Base-by-base conservation (phyloP, 352 stramenopile species). In the Phytophthora europaea region DNA sequence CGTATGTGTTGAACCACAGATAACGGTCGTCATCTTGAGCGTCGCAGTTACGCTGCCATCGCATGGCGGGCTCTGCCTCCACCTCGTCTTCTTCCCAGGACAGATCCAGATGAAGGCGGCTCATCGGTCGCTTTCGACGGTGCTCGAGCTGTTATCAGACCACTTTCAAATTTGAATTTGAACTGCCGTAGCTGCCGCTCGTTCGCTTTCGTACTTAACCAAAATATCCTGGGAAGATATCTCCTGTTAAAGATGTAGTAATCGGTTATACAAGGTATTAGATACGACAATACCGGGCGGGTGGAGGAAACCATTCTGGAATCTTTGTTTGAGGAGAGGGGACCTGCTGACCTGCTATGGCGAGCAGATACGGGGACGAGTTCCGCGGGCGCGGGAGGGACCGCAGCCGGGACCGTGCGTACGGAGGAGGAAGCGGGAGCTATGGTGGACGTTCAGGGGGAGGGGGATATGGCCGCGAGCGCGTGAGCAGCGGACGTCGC, bases 291-390 rank as follows among this genome's bases (percentile, higher is more conserved):
- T 31, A 31, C 26, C 26, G 26, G 73, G 72, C 60, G 75, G 59
- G 63, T 82, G 72, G 75, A 74, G 67, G 60, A 71, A 70, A 67
- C 56, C 58, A 82, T 82, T 82, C 72, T 77, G 65, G 69, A 82
- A 82, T 82, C 76, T 82, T 82, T 80, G 26, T 20, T 10, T 43
- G 3, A 28, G 4, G 15, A 40, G 9, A 43, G n/a, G 20, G 26
- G n/a, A 60, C 10, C 43, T 43, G 45, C 20, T 1, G 34, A 59
- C 38, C 15, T 52, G 38, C 15, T 20, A 89, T 82, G 78, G 82
- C 86, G 59, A 95, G 85, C 79, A 85, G 88, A 63, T 95, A 95
- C 75, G 82, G 86, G 7, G 83, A 89, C 61, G 86, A 91, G 16
- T 93, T 88, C 60, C 80, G 85, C 18, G 85, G 87, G 5, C 83